A percentile compares a stretch with the other conserved stretches of the same genome.
phyloP scores from a whole-genome alignment of 805 yeast species.

The Metschnikowia lachancei region DNA sequence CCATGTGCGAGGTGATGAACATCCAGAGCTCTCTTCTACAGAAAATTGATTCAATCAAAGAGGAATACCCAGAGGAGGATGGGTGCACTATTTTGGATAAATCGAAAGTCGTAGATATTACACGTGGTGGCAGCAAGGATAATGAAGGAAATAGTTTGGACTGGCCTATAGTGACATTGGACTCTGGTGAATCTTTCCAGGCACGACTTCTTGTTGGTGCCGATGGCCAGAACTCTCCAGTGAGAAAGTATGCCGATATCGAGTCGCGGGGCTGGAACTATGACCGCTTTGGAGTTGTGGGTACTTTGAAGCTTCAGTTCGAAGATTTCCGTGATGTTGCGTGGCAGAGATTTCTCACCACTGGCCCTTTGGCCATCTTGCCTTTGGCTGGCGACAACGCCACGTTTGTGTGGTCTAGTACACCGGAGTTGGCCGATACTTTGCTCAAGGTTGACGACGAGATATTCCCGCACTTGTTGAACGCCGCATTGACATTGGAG shows the following conservation, averaged over 20 bases:
- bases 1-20: conserved; percentile 86
- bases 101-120: conserved; percentile 63
- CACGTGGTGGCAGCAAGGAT: conserved; percentile 9
- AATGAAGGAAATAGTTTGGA: conserved; percentile 31
- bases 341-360: conserved; percentile 88
- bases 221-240: conserved; percentile 95
- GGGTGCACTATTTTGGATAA: conserved; percentile 52
- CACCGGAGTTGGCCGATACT: conserved; percentile 67
- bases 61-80: conserved; percentile 15
- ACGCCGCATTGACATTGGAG: conserved; percentile 82
- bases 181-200: conserved; percentile 59
- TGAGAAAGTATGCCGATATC: conserved; percentile 74
- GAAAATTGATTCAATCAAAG: conserved; percentile 37
- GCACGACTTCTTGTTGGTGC: conserved; percentile 88
- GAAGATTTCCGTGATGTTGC: conserved; percentile 73
- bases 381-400: conserved; percentile 86
- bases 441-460: conserved; percentile 57
- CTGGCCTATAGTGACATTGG: conserved; percentile 77
- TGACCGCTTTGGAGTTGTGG: conserved; percentile 87
- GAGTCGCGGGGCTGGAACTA: conserved; percentile 92
- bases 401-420: conserved; percentile 91
- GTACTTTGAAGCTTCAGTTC: conserved; percentile 71
- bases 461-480: conserved; percentile 66
- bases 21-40: conserved; percentile 71
- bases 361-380: conserved; percentile 89